Evolutionary conservation across 1,284 basidiomycete genomes (phyloP), one percentile per base, ranked within the genome.

Genomic region (Erythrobasidium hasegawianum): DNA sequence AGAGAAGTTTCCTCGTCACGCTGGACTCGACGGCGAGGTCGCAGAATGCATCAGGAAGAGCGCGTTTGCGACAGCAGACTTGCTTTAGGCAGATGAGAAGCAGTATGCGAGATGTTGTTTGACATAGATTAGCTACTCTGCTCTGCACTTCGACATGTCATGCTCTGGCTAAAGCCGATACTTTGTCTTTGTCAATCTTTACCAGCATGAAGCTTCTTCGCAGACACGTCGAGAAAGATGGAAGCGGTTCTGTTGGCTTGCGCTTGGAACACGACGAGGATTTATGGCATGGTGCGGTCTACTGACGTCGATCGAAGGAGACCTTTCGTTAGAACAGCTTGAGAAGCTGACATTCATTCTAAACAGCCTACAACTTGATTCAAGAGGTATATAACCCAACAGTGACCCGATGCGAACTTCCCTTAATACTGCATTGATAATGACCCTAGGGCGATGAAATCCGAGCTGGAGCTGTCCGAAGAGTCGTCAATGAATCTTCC

Each of bases 251-350:
- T 82, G 88, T 95, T 71, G 89, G 85, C n/a, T 81, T 96, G 47
- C 84, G 89, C 59, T 90, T 91, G 26, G 89, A 97, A 77, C 90
- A 95, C 74, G 90, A 96, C 73, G 96, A 98, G 79, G 96, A 98
- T 79, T 96, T 98, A 88, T 98, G 95, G 90, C 95, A 98, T 81
- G 62, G 62, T 65, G 53, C n/a, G 38, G 22, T n/a, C n/a, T n/a
- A 20, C 33, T 24, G 39, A n/a, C 7, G 5, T 55, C 38, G 33
- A 8, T 33, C 33, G 33, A 11, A 4, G n/a, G n/a, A n/a, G 13
- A 16, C 22, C 8, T 18, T 7, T 27, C 39, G 16, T 16, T 14
- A 2, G 24, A n/a, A 50, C 20, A 14, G 24, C 50, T 18, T 59
- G 22, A n/a, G 38, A 11, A 43, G 53, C 59, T 62, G 59, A 62